Evolutionary conservation across 208 protist genomes (phyloP), one percentile per base, ranked within the genome.

Genomic region (Herpetomonas tarakana): DNA sequence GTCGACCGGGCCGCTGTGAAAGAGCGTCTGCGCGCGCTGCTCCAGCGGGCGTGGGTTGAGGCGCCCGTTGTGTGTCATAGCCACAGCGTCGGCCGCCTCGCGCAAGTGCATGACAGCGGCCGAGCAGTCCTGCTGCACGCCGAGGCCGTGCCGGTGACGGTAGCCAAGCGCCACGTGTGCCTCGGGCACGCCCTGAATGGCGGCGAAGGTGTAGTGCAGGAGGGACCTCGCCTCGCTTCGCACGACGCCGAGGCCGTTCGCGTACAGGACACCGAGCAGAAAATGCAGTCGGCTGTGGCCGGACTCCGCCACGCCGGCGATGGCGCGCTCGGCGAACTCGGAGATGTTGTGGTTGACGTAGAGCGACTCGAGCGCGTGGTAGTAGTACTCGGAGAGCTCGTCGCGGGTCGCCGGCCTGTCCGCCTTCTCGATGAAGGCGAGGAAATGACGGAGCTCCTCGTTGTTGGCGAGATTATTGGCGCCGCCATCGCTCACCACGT

Each of bases 161-260:
- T 91, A 74, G 31, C 75, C 91, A 21, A 97, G 81, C 26, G 86
- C 86, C 63, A 92, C 68, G 60, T 91, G 76, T 27, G 86, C 82
- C 71, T 93, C 75, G 0, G 77, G 74, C 11, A 90, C 65, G 47
- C 68, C 80, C 19, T 84, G 77, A 52, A 88, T 65, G 29, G 90
- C 86, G 0, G 90, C 86, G 44, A 93, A 91, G 35, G 74, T 79
- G 68, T 90, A 87, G 71, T 96, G 80, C 57, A 92, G 44, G 22
- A 96, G 45, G 2, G 88, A 81, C 9, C 74, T 73, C 0, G 76
- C 58, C 39, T 91, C 79, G 25, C 69, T 85, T 24, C 63, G 78
- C 12, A 67, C 65, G 24, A 94, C 87, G 19, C 83, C 91, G 30
- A 94, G 30, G 18, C 87, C 91, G 61, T 86, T 83, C 27, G 78